Evolutionary conservation across 2,329 filamentous ascomycete species (phyloP).

Genomic region (Mycosphaerelloides madeirae): DNA sequence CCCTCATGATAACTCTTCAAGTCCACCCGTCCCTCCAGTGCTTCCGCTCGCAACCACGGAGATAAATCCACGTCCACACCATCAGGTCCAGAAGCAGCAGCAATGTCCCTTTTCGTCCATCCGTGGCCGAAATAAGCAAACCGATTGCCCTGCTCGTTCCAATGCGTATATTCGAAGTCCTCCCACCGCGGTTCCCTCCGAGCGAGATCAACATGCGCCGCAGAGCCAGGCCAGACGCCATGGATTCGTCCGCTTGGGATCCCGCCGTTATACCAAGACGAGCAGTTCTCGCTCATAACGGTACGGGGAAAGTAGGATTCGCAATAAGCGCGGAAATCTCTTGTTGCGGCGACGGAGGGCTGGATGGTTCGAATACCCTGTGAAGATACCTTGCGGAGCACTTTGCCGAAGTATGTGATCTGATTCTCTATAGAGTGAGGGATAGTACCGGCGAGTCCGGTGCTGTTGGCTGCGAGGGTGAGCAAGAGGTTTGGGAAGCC

Average conservation of each 20-base stretch:
- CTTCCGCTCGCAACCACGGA: constrained; percentile 49
- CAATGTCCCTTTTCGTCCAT: constrained; percentile 54
- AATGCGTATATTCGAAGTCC: constrained; percentile 50
- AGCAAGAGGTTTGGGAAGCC: constrained; percentile 66
- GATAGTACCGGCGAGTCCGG: not conserved
- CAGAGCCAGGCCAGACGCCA: no score
- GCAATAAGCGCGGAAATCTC: no score
- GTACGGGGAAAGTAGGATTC: no score
- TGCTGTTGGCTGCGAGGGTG: not conserved
- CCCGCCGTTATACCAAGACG: no score
- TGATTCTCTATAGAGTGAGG: no score
- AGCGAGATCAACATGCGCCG: no score
- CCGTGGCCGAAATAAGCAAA: constrained; percentile 64
- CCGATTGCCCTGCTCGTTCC: constrained; percentile 39
- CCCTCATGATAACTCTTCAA: constrained; percentile 59
- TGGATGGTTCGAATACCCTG: no score
- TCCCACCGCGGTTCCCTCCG: constrained; percentile 42
- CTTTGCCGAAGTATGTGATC: no score
- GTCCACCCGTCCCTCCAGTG: constrained; percentile 50
- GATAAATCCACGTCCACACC: constrained; percentile 54
- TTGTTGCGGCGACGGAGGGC: no score
- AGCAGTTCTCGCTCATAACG: no score
- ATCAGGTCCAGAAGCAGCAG: constrained; percentile 1
- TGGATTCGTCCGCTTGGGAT: no score
- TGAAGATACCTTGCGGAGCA: no score